These are phyloP conservation scores for Austropuccinia psidii DNA, from an alignment of 1,284 basidiomycete genomes.

Conservation along the genomic window DNA sequence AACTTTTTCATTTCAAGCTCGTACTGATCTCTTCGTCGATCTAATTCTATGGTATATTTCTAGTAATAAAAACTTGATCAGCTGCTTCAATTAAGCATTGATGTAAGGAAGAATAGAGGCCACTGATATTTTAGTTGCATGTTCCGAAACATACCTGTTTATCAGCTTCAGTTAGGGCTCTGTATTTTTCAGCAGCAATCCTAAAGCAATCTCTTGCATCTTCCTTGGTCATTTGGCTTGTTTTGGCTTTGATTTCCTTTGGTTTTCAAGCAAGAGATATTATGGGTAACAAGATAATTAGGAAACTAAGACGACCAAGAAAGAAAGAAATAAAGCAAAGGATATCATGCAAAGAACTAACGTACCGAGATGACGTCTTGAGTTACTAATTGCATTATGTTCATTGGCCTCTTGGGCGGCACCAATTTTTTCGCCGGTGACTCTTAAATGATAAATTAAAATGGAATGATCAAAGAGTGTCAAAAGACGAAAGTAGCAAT, in stretches of 20 bases:
- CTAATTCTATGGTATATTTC: constrained; percentile 14
- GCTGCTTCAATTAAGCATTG: background rate
- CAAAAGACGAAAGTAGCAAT: no score
- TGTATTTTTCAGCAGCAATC: constrained; percentile 25
- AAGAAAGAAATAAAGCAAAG: background rate
- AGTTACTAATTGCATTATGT: constrained; percentile 31
- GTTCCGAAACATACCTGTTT: constrained; percentile 16
- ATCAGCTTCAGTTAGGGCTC: constrained; percentile 22
- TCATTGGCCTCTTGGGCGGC: constrained; percentile 27
- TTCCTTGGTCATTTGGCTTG: background rate
- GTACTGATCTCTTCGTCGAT: constrained; percentile 15
- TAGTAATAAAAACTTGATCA: background rate
- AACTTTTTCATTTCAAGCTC: constrained; percentile 27
- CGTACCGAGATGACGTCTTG: constrained; percentile 23
- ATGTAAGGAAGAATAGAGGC: background rate
- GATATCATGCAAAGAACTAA: background rate
- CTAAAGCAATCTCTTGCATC: constrained; percentile 15
- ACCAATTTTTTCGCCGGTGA: background rate
- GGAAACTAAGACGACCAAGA: background rate
- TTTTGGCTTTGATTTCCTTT: constrained; percentile 18
- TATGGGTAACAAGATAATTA: background rate
- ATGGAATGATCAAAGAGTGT: no score
- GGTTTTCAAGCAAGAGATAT: no score
- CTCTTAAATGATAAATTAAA: background rate
- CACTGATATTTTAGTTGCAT: background rate